These are phyloP conservation scores for Torulaspora franciscae DNA, from an alignment of 805 yeast species.

Conservation along the genomic window DNA sequence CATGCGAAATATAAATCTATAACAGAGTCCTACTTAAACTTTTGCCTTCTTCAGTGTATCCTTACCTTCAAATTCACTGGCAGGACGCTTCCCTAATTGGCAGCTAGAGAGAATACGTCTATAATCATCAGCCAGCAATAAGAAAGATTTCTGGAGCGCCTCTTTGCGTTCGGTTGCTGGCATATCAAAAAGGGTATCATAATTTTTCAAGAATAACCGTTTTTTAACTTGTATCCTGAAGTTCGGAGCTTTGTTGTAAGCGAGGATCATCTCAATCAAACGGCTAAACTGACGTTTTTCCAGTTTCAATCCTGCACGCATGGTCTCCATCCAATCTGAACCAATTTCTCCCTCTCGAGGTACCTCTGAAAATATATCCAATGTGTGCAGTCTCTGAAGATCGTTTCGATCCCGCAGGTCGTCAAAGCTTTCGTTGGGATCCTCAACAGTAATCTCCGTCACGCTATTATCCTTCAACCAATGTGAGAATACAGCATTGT, in stretches of 20 bases:
- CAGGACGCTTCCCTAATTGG: conserved; percentile 8
- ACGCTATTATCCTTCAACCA: conserved; percentile 55
- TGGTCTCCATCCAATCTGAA: conserved; percentile 39
- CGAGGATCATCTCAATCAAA: conserved; percentile 66
- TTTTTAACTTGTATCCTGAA: conserved; percentile 60
- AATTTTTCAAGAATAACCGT: conserved; percentile 72
- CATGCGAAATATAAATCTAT: not conserved
- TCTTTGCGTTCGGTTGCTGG: conserved; percentile 60
- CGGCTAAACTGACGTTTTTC: conserved; percentile 76
- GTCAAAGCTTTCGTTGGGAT: conserved; percentile 90
- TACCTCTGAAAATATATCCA: conserved; percentile 34
- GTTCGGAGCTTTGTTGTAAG: conserved; percentile 37
- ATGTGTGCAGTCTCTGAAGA: conserved; percentile 44
- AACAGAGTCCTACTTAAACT: not conserved
- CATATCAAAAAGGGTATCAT: conserved; percentile 66
- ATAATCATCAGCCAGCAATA: conserved; percentile 67
- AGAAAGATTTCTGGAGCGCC: conserved; percentile 71
- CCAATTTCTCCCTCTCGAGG: conserved; percentile 20
- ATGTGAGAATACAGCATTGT: conserved; percentile 46
- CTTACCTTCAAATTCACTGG: not conserved
- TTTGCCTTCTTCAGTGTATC: not conserved
- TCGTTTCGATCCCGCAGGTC: conserved; percentile 84
- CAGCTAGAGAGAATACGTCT: conserved; percentile 40
- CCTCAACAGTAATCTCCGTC: conserved; percentile 81
- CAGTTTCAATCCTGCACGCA: conserved; percentile 48